These are phyloP conservation scores for Lactarius sp. DNA, from an alignment of 768 basidiomycete species.

Conservation along the genomic window DNA sequence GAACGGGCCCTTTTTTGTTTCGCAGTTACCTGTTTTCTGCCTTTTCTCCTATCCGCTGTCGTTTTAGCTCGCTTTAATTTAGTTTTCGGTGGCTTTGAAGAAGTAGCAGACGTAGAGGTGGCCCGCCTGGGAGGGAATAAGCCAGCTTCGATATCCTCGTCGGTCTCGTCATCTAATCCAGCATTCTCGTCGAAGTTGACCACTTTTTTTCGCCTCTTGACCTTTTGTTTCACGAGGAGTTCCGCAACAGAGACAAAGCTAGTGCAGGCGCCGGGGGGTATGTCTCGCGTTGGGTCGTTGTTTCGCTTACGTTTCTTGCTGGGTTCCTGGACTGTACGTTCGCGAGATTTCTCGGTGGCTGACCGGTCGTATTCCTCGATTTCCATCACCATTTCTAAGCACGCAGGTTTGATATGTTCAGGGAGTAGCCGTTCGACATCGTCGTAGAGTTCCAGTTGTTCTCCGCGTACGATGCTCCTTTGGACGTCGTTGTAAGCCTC, in stretches of 20 bases:
- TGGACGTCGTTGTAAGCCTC: slow-evolving; percentile 86
- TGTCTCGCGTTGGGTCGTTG: slow-evolving; percentile 61
- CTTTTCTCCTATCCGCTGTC: slow-evolving; percentile 32
- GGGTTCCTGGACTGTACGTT: slow-evolving; percentile 32
- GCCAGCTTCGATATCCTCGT: slow-evolving; percentile 60
- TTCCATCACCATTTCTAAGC: slow-evolving; percentile 77
- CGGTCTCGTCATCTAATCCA: slow-evolving; percentile 62
- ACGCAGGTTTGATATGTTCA: slow-evolving; percentile 66
- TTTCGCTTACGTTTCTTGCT: slow-evolving; percentile 65
- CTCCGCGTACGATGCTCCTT: slow-evolving; percentile 77
- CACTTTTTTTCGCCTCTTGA: slow-evolving; percentile 40
- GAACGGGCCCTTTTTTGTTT: slow-evolving; percentile 28
- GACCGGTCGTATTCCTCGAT: slow-evolving; percentile 65
- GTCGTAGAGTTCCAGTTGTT: slow-evolving; percentile 85
- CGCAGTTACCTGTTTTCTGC: slow-evolving; percentile 28
- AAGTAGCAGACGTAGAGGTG: slow-evolving; percentile 41
- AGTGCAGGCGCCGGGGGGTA: slow-evolving; percentile 64
- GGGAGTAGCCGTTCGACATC: slow-evolving; percentile 88
- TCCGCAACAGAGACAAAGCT: slow-evolving; percentile 70
- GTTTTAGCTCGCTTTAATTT: slow-evolving; percentile 43
- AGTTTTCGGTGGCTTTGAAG: slow-evolving; percentile 31
- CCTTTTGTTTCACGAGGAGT: slow-evolving; percentile 47
- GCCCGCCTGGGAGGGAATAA: slow-evolving; percentile 47
- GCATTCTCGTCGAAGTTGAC: slow-evolving; percentile 43
- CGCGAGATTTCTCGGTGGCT: slow-evolving; percentile 36